Conservation (phyloP, 2,329 filamentous ascomycete genomes). For the Phoma sp. region DNA sequence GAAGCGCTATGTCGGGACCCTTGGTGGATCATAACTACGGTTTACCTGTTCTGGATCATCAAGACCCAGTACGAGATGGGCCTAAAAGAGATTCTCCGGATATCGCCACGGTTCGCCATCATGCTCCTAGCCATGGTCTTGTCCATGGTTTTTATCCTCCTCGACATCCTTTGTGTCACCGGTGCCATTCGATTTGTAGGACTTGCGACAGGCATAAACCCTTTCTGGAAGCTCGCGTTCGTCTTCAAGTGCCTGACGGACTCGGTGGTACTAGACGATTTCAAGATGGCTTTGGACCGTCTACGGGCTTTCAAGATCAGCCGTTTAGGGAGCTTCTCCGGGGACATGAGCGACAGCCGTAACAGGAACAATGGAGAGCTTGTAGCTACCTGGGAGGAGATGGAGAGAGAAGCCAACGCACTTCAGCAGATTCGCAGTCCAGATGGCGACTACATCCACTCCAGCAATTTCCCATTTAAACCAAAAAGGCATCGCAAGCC, state of each 20-base stretch:
- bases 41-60: constrained; percentile 68
- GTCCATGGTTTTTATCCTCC: constrained; percentile 65
- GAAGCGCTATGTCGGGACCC: constrained; percentile 69
- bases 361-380: constrained; percentile 38
- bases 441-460: constrained; percentile 39
- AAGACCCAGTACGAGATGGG: constrained; percentile 67
- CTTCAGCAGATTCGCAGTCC: constrained; percentile 35
- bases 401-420: constrained; percentile 39
- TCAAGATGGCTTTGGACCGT: constrained; percentile 64
- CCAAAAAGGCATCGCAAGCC: constrained; percentile 25
- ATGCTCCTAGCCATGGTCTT: constrained; percentile 67
- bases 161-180: constrained; percentile 68
- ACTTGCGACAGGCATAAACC: constrained; percentile 64
- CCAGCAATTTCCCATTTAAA: constrained; percentile 39
- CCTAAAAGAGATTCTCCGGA: constrained; percentile 62
- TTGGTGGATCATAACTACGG: constrained; percentile 71
- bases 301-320: constrained; percentile 54
- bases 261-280: constrained; percentile 71
- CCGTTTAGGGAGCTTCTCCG: constrained; percentile 46
- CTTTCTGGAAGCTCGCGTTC: constrained; percentile 69
- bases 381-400: constrained; percentile 44
- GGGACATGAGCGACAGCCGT: constrained; percentile 44
- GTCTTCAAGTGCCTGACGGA: constrained; percentile 73
- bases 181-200: constrained; percentile 50
- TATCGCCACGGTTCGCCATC: constrained; percentile 69